These are phyloP conservation scores for Ilyonectria destructans DNA, from an alignment of 2,329 filamentous ascomycete species.

Conservation along the genomic window DNA sequence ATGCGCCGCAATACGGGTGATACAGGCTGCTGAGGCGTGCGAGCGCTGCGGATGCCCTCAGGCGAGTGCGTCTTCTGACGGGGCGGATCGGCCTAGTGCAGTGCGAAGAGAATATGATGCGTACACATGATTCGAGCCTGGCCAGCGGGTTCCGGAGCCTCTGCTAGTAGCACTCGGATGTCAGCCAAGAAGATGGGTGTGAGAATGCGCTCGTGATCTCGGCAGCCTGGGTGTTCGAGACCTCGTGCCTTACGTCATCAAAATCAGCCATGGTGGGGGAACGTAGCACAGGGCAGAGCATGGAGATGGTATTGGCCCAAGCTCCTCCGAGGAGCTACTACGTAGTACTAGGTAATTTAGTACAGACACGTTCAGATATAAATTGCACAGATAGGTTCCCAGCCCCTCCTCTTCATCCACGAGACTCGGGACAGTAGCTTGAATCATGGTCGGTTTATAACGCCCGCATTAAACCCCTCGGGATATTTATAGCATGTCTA, in stretches of 20 bases:
- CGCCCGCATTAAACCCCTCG: constrained; percentile 28
- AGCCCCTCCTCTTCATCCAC: constrained; percentile 19
- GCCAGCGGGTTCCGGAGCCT: constrained; percentile 18
- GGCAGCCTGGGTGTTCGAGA: constrained; percentile 27
- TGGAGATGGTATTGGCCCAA: constrained; percentile 21
- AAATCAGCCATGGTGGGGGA: constrained; percentile 20
- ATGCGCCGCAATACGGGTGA: constrained; percentile 23
- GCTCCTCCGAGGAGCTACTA: constrained; percentile 7
- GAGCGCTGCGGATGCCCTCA: constrained; percentile 36
- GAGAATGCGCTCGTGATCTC: constrained; percentile 42
- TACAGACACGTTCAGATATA: neutral
- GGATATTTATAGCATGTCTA: constrained; percentile 40
- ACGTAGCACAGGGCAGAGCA: constrained; percentile 3
- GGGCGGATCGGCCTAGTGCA: constrained; percentile 41
- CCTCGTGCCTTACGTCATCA: constrained; percentile 50
- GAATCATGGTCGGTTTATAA: constrained; percentile 1
- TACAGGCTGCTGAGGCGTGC: constrained; percentile 15
- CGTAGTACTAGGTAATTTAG: too few relatives aligned
- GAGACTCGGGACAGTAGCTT: constrained; percentile 1
- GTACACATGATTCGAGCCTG: constrained; percentile 45
- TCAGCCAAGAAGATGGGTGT: constrained; percentile 18
- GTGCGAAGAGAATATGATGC: constrained; percentile 40
- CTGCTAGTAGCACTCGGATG: constrained; percentile 17
- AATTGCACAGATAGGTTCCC: neutral
- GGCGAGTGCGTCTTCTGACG: constrained; percentile 53